Evolutionary conservation across 805 yeast genomes (phyloP), one percentile per base, ranked within the genome.

Genomic region (Pichia rugopelliculosa): DNA sequence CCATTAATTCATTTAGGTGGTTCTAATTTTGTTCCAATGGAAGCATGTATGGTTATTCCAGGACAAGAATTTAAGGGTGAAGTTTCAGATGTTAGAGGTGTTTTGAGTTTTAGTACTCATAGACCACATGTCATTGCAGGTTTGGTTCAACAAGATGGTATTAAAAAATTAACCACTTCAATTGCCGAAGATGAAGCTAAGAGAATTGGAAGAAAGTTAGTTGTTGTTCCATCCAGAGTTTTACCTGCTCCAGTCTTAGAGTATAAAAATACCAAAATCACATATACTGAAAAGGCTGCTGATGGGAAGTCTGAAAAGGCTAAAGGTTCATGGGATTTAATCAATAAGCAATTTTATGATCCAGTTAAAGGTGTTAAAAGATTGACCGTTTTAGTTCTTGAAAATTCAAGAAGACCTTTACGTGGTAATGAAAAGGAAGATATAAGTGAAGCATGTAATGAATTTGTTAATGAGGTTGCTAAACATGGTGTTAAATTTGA

Each of bases 21-120:
- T 25, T 40, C 60, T 6, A 61, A 58, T 23, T 55, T 45, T 34
- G 44, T 64, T 44, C 67, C 67, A 23, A 53, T 61, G 50, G 67
- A 62, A 46, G 54, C 53, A 1, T 59, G 61, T 44, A 50, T 49
- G 12, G 51, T 64, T 38, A 50, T 53, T 27, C 58, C 59, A 11
- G 66, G 67, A 30, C 67, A 62, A 51, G 55, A 55, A 37, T 62
- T 54, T 25, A 57, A 50, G n/a, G 65, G 64, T 33, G 63, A 61
- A 41, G 36, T 62, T 17, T 45, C 53, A 18, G 66, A 61, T 41
- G 53, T 54, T 27, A 56, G 57, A 44, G 62, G 65, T n/a, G 58
- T 62, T 53, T 55, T 62, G 38, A 56, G 56, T 41, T 55, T 56
- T 27, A 56, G 65, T 13, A 60, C 64, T 5, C 57, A 57, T 24